Evolutionary conservation across 83 land plant species (phyloP).

Genomic region (Larix sibirica): DNA sequence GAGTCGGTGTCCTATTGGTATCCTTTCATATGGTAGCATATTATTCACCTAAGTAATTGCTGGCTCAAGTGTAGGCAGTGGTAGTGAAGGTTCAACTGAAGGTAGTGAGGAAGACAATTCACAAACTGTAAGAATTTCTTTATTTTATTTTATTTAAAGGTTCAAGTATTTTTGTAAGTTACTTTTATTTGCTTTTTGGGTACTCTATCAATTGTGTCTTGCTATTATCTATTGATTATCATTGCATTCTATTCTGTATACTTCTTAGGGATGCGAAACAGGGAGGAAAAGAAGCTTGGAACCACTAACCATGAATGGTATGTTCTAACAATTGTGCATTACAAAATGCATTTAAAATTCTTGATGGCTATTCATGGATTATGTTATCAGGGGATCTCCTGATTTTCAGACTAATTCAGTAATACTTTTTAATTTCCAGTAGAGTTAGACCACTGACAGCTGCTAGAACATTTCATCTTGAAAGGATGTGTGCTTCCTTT

Average conservation of each 20-base stretch:
- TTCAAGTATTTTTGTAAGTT: neutral
- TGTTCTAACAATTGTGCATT: neutral
- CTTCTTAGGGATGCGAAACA: constrained; percentile 31
- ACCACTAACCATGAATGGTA: constrained; percentile 66
- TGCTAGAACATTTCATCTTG: neutral
- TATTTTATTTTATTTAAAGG: neutral
- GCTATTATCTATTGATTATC: neutral
- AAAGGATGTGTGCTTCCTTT: neutral
- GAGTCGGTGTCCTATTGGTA: neutral
- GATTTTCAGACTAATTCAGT: neutral
- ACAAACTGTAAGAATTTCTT: constrained; percentile 34
- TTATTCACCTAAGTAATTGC: neutral
- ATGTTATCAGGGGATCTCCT: neutral
- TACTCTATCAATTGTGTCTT: neutral
- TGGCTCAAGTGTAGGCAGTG: constrained; percentile 59
- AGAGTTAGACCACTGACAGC: neutral
- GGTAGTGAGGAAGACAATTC: constrained; percentile 56
- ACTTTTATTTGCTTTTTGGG: neutral
- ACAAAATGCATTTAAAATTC: neutral
- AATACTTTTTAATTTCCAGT: neutral
- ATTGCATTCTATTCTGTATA: neutral
- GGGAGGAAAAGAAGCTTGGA: constrained; percentile 51
- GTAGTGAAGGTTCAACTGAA: constrained; percentile 71
- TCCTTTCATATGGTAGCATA: too few species aligned
- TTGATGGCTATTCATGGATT: neutral